phyloP scores from a whole-genome alignment of 2,329 filamentous ascomycete species.

The Scedosporium apiospermum region DNA sequence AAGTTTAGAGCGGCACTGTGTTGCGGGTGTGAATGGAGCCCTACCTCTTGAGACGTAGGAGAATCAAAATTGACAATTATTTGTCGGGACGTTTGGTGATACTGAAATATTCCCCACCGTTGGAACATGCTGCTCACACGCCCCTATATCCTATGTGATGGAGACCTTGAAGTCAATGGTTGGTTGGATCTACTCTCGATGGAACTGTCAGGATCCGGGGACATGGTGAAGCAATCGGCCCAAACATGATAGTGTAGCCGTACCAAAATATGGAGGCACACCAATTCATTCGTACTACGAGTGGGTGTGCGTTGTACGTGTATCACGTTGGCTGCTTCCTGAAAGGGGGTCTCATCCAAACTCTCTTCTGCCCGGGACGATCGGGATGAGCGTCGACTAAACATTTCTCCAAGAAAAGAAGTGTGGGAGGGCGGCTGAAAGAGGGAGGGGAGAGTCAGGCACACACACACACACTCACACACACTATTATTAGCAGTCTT shows the following conservation, averaged over 20 bases:
- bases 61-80: not conserved
- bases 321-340: not conserved
- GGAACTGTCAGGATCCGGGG: not conserved
- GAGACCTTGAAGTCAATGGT: no score
- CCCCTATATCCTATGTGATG: not conserved
- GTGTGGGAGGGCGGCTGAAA: not conserved
- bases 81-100: no score
- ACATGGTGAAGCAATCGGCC: not conserved
- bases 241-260: not conserved
- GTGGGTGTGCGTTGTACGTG: not conserved
- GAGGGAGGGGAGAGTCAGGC: not conserved
- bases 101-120: not conserved
- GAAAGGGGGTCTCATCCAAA: not conserved
- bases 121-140: not conserved
- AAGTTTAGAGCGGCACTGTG: not conserved
- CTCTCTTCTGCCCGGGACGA: not conserved
- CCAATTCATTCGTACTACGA: not conserved
- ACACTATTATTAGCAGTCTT: not conserved
- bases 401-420: not conserved
- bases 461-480: not conserved
- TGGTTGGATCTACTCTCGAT: not conserved
- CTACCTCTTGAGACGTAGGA: not conserved
- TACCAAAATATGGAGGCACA: not conserved
- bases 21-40: not conserved
- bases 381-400: not conserved